These are phyloP conservation scores for Saccharomyces hybrid DNA, from an alignment of 1,139 yeast genomes.

Conservation along the genomic window DNA sequence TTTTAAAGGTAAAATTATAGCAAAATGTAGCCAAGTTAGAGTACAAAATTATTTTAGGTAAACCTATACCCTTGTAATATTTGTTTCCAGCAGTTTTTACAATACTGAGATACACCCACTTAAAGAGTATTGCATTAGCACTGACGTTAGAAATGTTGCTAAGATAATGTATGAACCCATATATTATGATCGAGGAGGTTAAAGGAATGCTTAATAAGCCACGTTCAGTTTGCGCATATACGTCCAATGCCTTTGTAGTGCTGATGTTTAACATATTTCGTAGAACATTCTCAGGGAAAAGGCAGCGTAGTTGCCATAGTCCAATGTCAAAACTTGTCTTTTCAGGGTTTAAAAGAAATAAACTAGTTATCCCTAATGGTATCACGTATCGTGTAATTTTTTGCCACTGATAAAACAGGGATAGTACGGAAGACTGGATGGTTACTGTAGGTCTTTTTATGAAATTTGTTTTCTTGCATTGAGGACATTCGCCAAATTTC, in stretches of 20 bases:
- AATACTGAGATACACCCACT: neutral
- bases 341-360: constrained; percentile 9
- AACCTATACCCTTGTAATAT: neutral
- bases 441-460: neutral
- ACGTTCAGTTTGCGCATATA: constrained; percentile 10
- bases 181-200: constrained; percentile 5
- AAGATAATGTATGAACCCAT: constrained; percentile 10
- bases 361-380: constrained; percentile 6
- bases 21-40: neutral
- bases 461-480: neutral
- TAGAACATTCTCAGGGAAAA: constrained; percentile 31
- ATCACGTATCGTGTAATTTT: constrained; percentile 4
- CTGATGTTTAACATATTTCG: constrained; percentile 33
- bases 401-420: constrained; percentile 5
- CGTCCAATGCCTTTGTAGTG: constrained; percentile 19
- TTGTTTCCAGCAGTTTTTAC: neutral
- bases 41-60: neutral
- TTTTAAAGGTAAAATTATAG: neutral
- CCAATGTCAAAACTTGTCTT: constrained; percentile 12
- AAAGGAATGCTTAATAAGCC: constrained; percentile 18
- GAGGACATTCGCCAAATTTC: constrained; percentile 6
- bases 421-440: constrained; percentile 1
- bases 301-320: constrained; percentile 14
- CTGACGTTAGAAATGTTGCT: neutral
- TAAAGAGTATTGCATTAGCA: neutral